Evolutionary conservation across 805 yeast species (phyloP), one percentile per base, ranked within the genome.

Genomic region (Wickerhamomyces silvicola): DNA sequence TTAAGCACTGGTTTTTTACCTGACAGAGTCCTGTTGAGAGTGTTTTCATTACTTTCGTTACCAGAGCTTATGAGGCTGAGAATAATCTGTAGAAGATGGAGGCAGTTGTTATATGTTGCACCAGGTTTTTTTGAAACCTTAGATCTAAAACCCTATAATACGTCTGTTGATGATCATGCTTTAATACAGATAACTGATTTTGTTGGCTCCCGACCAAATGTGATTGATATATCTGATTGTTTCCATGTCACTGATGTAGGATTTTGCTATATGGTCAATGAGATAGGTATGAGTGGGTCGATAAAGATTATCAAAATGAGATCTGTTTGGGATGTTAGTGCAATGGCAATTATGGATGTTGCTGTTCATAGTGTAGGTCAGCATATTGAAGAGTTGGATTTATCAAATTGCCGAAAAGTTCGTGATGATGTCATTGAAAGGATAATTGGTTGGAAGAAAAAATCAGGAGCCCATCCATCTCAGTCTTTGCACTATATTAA

Each of bases 341-440:
- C 86, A 3, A 78, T 80, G 84, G 82, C 88, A 3, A 78, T 81
- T 19, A 79, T 81, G 86, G 90, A 82, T 51, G 55, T 81, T 25
- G 70, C 85, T 2, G 76, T 72, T 2, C 78, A 80, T 0, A 66
- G 72, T 43, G 75, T 80, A 20, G 87, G 87, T 7, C 60, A 65
- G 21, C 56, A 67, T 39, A 56, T 82, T 23, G 73, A 66, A 33
- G 76, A 72, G 32, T 60, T 82, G 14, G 86, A 81, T 51, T 59
- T 82, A 26, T 70, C 83, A 8, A 81, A 82, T 52, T 82, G 90
- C 45, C 60, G 87, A 15, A 79, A 77, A 43, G 85, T 81, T 2
- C 64, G 76, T 31, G 92, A 82, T 50, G 77, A 72, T 43, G 86
- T 81, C 5, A 58, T 82, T 24, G 80, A 78, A 42, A 61, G 87